Evolutionary conservation across 2,329 filamentous ascomycete species (phyloP).

Genomic region (Colletotrichum chrysophilum): DNA sequence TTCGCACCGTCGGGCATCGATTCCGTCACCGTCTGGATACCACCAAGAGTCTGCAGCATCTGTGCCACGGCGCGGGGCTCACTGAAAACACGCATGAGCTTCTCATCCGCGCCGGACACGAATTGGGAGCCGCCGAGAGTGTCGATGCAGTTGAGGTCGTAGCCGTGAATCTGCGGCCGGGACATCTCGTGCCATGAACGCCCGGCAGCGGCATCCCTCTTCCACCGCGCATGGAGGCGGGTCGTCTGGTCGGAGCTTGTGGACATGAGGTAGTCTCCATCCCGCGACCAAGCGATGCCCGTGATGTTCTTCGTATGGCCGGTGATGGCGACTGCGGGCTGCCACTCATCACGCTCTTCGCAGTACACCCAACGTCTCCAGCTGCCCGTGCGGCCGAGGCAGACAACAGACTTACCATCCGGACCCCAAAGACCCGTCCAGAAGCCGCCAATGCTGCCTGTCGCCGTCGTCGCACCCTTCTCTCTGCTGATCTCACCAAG

Average conservation of each 20-base stretch:
- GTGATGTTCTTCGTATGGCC: conserved; percentile 86
- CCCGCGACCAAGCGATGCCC: conserved; percentile 82
- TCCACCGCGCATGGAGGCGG: conserved; percentile 83
- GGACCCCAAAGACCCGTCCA: conserved; percentile 96
- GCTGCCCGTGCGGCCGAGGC: conserved; percentile 88
- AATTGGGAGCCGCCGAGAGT: conserved; percentile 77
- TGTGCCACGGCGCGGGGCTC: conserved; percentile 84
- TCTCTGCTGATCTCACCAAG: conserved; percentile 93
- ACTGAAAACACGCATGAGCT: conserved; percentile 94
- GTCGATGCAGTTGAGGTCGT: conserved; percentile 95
- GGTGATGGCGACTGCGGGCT: conserved; percentile 76
- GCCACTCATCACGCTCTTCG: conserved; percentile 69
- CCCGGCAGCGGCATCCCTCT: conserved; percentile 37
- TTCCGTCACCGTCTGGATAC: conserved; percentile 50
- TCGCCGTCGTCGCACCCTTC: conserved; percentile 95
- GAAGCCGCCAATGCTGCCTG: conserved; percentile 93
- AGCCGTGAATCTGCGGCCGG: conserved; percentile 95
- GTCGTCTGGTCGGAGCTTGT: conserved; percentile 94
- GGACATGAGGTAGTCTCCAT: conserved; percentile 84
- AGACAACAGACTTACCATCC: conserved; percentile 74
- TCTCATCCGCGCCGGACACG: conserved; percentile 95
- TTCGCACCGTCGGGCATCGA: conserved; percentile 85
- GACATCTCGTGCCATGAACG: conserved; percentile 94
- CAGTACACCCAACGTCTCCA: conserved; percentile 87
- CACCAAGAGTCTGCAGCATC: conserved; percentile 72